Base-by-base conservation (phyloP, 1,284 basidiomycete species). In the Rhizoctonia solani region DNA sequence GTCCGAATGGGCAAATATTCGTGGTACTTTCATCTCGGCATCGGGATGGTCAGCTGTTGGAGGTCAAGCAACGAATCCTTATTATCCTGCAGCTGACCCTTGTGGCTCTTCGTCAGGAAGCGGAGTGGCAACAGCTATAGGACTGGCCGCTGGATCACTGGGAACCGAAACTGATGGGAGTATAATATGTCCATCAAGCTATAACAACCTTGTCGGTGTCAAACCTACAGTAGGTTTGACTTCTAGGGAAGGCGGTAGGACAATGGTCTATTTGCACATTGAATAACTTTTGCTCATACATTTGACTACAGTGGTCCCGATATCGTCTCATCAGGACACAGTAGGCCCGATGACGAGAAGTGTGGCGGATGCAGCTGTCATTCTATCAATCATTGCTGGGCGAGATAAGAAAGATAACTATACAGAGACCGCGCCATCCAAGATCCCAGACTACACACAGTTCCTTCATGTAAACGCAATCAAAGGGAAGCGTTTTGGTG, bases 71-170 rank as follows among this genome's bases (percentile, higher is more conserved):
- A 83, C 82, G 0, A 83, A 78, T 70, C 82, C 87, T 1, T 88
- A 88, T 72, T 85, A 82, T 69, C 84, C 83, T 0, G 79, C 80
- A 5, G 85, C 81, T 0, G 81, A 88, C 71, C 87, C 88, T 0
- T 85, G 83, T 68, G 87, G 87, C 3, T 87, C 85, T 0, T 87
- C 85, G 2, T 83, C 86, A 3, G 88, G 88, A 1, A 85, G 84
- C 37, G 88, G 81, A 0, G 81, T 89, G 21, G 81, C 83, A 21
- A 79, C 81, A 0, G 83, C 87, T 0, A 87, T 88, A 21, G 87
- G 87, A 2, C 79, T 90, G 8, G 78, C 81, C 4, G 56, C 59
- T 29, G 73, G 68, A 9, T 58, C 72, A 5, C 42, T 74, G 16
- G 72, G 72, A 8, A 71, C 58, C 21, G 72, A 74, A 50, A 73